Percentiles rank a stretch among this genome's conserved stretches.
Evolutionary conservation across 176 grass and related monocot species (phyloP).

Genomic region (Musa schizocarpa): DNA sequence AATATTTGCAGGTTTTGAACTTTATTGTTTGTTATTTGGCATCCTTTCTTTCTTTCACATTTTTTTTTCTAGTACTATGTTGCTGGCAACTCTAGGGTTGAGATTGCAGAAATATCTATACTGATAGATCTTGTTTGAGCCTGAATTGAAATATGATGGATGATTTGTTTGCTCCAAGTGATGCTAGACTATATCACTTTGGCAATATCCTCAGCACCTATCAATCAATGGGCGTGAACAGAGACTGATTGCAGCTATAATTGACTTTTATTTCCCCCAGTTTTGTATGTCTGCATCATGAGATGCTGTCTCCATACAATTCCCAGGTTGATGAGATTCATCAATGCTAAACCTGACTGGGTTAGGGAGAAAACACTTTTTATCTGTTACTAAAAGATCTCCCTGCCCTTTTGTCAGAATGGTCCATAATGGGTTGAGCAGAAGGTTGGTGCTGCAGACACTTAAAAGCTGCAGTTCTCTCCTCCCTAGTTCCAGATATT

Average conservation of each 20-base stretch:
- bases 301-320: neutral
- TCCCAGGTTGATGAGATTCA: neutral
- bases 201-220: neutral
- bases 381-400: neutral
- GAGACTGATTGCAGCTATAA: neutral
- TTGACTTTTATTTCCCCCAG: conserved; percentile 10
- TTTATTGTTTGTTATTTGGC: neutral
- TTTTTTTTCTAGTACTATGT: neutral
- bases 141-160: neutral
- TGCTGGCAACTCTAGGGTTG: neutral
- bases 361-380: neutral
- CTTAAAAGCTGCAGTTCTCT: conserved; percentile 1
- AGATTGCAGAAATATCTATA: neutral
- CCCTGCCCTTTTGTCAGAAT: neutral
- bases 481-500: neutral
- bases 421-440: conserved; percentile 1
- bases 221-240: neutral
- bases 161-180: neutral
- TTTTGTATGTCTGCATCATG: conserved; percentile 3
- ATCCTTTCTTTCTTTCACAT: neutral
- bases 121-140: neutral
- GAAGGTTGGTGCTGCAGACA: neutral
- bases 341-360: neutral
- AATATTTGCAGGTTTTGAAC: too few relatives aligned
- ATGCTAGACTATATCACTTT: neutral